Percentiles rank a stretch among this genome's conserved stretches.
Evolutionary conservation across 2,329 filamentous ascomycete species (phyloP).

Genomic region (Xylariaceae sp.): DNA sequence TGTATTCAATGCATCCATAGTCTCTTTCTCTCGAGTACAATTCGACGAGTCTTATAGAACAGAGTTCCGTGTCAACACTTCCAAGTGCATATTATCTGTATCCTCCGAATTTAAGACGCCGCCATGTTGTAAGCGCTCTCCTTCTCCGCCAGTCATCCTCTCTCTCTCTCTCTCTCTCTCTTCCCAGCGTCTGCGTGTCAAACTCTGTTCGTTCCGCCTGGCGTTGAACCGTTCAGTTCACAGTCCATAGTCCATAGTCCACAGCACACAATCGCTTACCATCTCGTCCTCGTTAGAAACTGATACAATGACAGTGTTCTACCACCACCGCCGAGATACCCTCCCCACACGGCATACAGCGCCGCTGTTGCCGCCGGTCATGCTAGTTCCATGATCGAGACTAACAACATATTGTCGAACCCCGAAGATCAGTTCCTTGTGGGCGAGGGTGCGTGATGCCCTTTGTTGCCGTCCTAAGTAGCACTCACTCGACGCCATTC

Average conservation of each 20-base stretch:
- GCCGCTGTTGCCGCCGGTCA: constrained; percentile 64
- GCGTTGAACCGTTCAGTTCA: not conserved
- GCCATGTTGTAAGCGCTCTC: constrained; percentile 29
- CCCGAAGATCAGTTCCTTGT: constrained; percentile 88
- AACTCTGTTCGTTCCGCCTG: not conserved
- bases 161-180: no score
- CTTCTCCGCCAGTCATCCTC: not conserved
- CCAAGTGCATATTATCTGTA: not conserved
- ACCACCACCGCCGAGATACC: constrained; percentile 81
- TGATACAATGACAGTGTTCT: constrained; percentile 56
- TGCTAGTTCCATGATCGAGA: constrained; percentile 76
- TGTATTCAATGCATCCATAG: not conserved
- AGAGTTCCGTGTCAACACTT: not conserved
- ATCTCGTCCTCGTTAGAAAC: constrained; percentile 10
- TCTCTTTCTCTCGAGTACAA: not conserved
- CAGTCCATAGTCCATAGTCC: not conserved
- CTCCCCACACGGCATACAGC: constrained; percentile 66
- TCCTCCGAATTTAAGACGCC: not conserved
- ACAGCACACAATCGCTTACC: constrained; percentile 11
- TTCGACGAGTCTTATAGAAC: not conserved
- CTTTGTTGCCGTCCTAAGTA: not conserved
- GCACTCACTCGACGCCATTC: not conserved
- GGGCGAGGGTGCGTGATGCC: constrained; percentile 65
- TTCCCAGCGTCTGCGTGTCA: no score
- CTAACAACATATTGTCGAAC: constrained; percentile 80